Conservation (phyloP, 495 filamentous ascomycete genomes). For the Aspergillus cavernicola region DNA sequence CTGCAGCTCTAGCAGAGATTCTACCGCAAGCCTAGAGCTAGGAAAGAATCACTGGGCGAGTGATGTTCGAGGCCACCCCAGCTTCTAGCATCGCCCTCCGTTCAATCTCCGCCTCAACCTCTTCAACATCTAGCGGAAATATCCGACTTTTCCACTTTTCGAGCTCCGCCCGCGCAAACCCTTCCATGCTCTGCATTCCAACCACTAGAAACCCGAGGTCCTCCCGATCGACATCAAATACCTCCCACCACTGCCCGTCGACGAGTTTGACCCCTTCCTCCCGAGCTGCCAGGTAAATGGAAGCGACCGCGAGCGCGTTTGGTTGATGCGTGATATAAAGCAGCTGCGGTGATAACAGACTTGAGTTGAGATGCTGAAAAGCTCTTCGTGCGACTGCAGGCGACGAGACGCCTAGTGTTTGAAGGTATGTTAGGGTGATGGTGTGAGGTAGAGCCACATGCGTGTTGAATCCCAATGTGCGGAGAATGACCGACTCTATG, state of each 20-base stretch:
- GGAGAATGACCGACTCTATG: slow-evolving; percentile 71
- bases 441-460: slow-evolving; percentile 82
- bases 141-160: slow-evolving; percentile 40
- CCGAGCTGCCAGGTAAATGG: slow-evolving; percentile 83
- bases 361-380: slow-evolving; percentile 75
- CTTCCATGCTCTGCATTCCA: slow-evolving; percentile 74
- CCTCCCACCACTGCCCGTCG: slow-evolving; percentile 88
- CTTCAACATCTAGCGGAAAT: slow-evolving; percentile 46
- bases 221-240: slow-evolving; percentile 96
- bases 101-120: slow-evolving; percentile 60
- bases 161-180: slow-evolving; percentile 57
- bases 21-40: too few species aligned
- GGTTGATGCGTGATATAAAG: slow-evolving; percentile 93
- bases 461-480: slow-evolving; percentile 73
- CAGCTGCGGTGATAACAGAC: slow-evolving; percentile 80
- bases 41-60: too few species aligned
- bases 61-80: too few species aligned
- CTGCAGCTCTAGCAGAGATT: too few species aligned
- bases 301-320: slow-evolving; percentile 75
- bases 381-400: slow-evolving; percentile 55
- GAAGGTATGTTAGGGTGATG: slow-evolving; percentile 88
- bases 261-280: slow-evolving; percentile 75
- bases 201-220: slow-evolving; percentile 92
- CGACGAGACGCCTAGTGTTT: slow-evolving; percentile 65
- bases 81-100: slow-evolving; percentile 53